phyloP scores from a whole-genome alignment of 441 rosid genomes.

The Metrosideros polymorpha region DNA sequence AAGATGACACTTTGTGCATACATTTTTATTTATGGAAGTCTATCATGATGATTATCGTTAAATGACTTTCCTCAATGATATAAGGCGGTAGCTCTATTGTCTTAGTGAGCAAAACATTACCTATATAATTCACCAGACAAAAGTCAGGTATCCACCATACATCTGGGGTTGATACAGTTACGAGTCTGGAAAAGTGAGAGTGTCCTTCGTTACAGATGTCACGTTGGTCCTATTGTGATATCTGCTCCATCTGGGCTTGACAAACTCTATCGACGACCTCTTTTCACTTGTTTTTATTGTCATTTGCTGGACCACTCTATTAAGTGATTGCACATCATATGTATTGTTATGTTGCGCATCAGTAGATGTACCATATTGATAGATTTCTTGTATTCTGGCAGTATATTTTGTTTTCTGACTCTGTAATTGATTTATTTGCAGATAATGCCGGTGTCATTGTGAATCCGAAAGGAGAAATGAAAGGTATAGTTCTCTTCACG shows the following conservation, averaged over 20 bases:
- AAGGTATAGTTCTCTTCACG: conserved; percentile 21
- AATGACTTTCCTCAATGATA: neutral
- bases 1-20: neutral
- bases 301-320: neutral
- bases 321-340: neutral
- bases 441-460: conserved; percentile 75
- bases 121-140: conserved; percentile 27
- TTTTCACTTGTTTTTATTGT: neutral
- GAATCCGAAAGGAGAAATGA: conserved; percentile 73
- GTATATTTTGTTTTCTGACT: neutral
- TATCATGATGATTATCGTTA: neutral
- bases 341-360: neutral
- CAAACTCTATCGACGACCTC: neutral
- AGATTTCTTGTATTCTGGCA: neutral
- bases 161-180: conserved; percentile 56
- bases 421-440: conserved; percentile 9
- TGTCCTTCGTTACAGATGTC: conserved; percentile 67
- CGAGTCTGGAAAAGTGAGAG: conserved; percentile 55
- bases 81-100: neutral
- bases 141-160: conserved; percentile 57
- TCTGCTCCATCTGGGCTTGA: conserved; percentile 82
- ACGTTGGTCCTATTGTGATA: conserved; percentile 18
- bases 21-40: neutral
- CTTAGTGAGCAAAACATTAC: neutral
- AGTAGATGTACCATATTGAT: neutral